Percentiles rank a stretch among this genome's conserved stretches.
phyloP scores from a whole-genome alignment of 2,329 filamentous ascomycete genomes.

The Aureobasidium sp. region DNA sequence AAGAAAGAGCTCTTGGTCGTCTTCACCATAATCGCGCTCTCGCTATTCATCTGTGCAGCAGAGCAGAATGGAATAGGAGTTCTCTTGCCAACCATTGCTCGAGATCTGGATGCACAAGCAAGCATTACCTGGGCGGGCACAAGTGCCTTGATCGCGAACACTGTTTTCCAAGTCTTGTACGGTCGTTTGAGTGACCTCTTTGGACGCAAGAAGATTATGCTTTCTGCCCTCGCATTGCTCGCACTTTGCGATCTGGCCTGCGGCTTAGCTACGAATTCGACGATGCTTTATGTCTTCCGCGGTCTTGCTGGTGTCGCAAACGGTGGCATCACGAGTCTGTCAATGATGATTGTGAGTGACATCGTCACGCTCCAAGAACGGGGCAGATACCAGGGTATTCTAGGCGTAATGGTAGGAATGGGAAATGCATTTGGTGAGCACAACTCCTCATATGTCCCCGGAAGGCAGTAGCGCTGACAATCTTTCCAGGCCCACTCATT shows the following conservation, averaged over 20 bases:
- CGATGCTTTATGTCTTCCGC: constrained; percentile 28
- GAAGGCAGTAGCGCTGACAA: background rate
- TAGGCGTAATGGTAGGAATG: constrained; percentile 33
- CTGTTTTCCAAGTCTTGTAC: constrained; percentile 57
- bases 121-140: constrained; percentile 50
- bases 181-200: constrained; percentile 34
- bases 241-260: constrained; percentile 51
- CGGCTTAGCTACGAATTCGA: constrained; percentile 38
- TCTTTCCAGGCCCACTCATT: constrained; percentile 34
- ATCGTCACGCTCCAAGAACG: constrained; percentile 18
- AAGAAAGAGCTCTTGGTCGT: constrained; percentile 42
- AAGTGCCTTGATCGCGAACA: constrained; percentile 47
- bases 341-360: constrained; percentile 24
- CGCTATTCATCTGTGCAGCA: constrained; percentile 47
- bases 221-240: constrained; percentile 46
- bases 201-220: constrained; percentile 48
- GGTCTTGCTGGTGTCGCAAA: constrained; percentile 17
- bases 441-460: background rate
- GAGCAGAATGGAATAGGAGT: constrained; percentile 50
- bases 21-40: constrained; percentile 45
- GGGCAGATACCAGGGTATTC: constrained; percentile 12
- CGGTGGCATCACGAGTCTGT: constrained; percentile 20
- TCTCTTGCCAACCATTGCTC: constrained; percentile 27
- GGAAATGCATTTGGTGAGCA: constrained; percentile 48
- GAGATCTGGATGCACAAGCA: constrained; percentile 30